Evolutionary conservation across 2,329 filamentous ascomycete genomes (phyloP), one percentile per base, ranked within the genome.

Genomic region (Fusarium acutatum): DNA sequence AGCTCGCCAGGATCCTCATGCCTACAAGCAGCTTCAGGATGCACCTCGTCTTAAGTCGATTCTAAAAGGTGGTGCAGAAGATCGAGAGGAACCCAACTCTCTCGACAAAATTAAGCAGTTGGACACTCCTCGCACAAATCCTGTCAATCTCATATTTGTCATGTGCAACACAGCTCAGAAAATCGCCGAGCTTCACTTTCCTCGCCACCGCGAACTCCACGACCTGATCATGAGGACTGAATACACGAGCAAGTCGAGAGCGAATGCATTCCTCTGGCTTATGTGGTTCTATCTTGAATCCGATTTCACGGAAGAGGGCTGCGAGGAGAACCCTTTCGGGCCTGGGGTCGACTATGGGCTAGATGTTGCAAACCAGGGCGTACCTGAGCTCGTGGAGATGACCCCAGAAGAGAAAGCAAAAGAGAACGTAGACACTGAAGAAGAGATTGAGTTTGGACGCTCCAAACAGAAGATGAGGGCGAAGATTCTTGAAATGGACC

Each of bases 281-380:
- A 97, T 99, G 91, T 99, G 96, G 96, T 98, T 96, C 86, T 98
- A 99, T 80, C 88, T 99, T 24, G 96, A 99, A 81, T 97, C 95
- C 34, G 94, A 98, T 80, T 98, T 98, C 76, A 94, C 94, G 0
- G 91, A 93, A 76, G 94, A 97, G 78, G 94, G 94, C 63, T 96
- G 94, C 49, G 88, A 94, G 53, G 92, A 94, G 76, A 99, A 99
- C 78, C 96, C 96, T 0, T 99, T 98, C 77, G 96, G 96, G 1
- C 81, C 86, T 17, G 91, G 90, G 18, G 89, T 92, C 6, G 90
- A 92, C 78, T 92, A 92, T 71, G 88, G 86, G 14, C 83, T 89
- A 2, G 88, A 90, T 68, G 88, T 92, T 4, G 89, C 89, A 46
- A 92, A 92, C 70, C 90, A 92, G 79, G 90, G 90, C 71, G 89